A percentile compares a stretch with the other conserved stretches of the same genome.
These are phyloP conservation scores for Lepidium didymum DNA, from an alignment of 345 rosid species.

Conservation along the genomic window DNA sequence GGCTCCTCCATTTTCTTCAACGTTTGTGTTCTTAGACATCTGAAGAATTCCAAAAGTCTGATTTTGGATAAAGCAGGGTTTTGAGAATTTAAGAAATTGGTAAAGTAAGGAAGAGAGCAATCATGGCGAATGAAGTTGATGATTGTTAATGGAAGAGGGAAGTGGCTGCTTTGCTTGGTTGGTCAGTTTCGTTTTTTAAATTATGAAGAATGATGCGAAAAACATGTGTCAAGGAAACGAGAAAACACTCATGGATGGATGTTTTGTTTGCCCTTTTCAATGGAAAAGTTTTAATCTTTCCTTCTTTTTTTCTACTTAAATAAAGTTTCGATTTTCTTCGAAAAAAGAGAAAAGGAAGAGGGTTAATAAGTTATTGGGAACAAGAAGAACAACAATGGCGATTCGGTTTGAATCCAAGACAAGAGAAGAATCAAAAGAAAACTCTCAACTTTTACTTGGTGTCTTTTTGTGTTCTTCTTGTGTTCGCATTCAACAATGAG, in stretches of 20 bases:
- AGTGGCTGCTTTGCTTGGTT: conserved; percentile 26
- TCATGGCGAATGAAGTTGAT: not conserved
- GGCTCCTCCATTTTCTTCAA: conserved; percentile 28
- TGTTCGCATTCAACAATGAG: conserved; percentile 11
- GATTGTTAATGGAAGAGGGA: conserved; percentile 14
- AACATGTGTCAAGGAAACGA: conserved; percentile 34
- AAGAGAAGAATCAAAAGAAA: conserved; percentile 20
- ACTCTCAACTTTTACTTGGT: conserved; percentile 23
- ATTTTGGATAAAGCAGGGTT: not conserved
- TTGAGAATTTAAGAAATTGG: not conserved
- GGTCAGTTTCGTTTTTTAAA: conserved; percentile 18
- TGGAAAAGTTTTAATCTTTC: not conserved
- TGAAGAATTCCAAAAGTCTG: not conserved
- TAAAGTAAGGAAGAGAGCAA: not conserved
- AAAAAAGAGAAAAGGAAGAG: conserved; percentile 1
- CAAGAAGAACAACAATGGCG: conserved; percentile 2
- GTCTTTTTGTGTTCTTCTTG: conserved; percentile 21
- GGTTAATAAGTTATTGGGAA: not conserved
- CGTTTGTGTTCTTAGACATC: conserved; percentile 42
- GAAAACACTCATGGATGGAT: conserved; percentile 19
- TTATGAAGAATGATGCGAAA: conserved; percentile 31
- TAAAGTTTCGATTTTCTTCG: not conserved
- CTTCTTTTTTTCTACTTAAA: not conserved
- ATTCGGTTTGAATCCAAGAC: conserved; percentile 24
- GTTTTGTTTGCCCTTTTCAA: not conserved